Base-by-base conservation (phyloP, 805 yeast genomes). In the Zygoascus biomembranicola region DNA sequence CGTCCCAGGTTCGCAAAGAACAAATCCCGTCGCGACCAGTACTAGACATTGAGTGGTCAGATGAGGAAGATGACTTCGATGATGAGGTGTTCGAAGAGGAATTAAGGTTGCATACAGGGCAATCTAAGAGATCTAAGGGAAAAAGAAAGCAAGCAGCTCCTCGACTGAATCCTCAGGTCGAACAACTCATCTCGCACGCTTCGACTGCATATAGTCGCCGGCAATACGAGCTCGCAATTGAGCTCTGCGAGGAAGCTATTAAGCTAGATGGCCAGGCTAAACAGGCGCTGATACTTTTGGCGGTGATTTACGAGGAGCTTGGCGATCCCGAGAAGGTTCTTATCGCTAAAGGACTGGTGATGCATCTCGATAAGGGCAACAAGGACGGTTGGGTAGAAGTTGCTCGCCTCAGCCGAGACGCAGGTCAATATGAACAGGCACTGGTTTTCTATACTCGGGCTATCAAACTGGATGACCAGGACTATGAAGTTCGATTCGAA, bases 311-410 rank as follows among this genome's bases (percentile, higher is more conserved):
- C 74, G 59, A 87, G 80, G 73, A 73, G 20, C 60, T 66, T 19
- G 68, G 63, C n/a, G 72, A 71, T 47, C 60, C 66, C 3, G 67
- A 63, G 23, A 61, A 60, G 51, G 66, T 71, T 10, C 59, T 70
- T 37, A 57, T 63, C 1, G 75, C 75, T 9, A 59, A 63, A 43
- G 52, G 62, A 6, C 59, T 62, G 56, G 95, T 89, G 11, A 82
- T 92, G 55, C 81, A 83, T 60, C 74, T 82, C 52, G 96, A 90
- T 63, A 84, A 87, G 13, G 79, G 79, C 59, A 85, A 87, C 65
- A 84, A 80, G 66, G 81, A 86, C 46, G 97, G 97, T 0, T 90
- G 90, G 73, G 84, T 86, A 62, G 86, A 95, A 0, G 70, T 90
- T 46, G 97, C 97, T 47, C 96, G 87, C 63, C 86, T 92, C 47